phyloP scores from a whole-genome alignment of 208 protist genomes.

The Leptomonas seymouri region DNA sequence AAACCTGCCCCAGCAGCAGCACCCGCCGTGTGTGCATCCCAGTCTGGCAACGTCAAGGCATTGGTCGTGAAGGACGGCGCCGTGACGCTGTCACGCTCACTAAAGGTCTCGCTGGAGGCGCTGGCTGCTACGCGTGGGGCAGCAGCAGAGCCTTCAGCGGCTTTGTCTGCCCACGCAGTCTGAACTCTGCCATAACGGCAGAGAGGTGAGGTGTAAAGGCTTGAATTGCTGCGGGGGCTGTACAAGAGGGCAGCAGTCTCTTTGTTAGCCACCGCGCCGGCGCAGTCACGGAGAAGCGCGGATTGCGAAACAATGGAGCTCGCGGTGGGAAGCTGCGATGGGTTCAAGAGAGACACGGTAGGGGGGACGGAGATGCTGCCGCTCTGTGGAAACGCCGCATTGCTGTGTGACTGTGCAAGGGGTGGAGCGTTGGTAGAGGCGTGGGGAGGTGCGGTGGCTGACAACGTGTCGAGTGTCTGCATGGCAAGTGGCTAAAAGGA shows the following conservation, averaged over 20 bases:
- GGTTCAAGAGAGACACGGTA: too few relatives aligned
- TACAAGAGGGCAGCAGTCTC: not conserved
- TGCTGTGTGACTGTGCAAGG: too few relatives aligned
- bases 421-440: too few relatives aligned
- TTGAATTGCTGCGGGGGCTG: not conserved
- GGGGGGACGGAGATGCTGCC: too few relatives aligned
- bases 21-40: not conserved
- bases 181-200: not conserved
- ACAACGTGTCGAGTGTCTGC: too few relatives aligned
- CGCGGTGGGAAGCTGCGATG: too few relatives aligned
- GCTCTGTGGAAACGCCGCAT: too few relatives aligned
- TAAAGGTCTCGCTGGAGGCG: not conserved
- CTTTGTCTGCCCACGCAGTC: not conserved
- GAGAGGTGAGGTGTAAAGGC: conserved; percentile 1
- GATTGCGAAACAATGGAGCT: too few relatives aligned
- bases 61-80: not conserved
- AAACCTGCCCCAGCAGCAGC: not conserved
- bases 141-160: not conserved
- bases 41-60: not conserved
- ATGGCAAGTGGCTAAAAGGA: too few relatives aligned
- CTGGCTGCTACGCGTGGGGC: not conserved
- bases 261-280: too few relatives aligned
- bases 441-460: too few relatives aligned
- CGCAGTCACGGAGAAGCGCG: too few relatives aligned
- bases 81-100: not conserved